Percentiles rank a stretch among this genome's conserved stretches.
These are phyloP conservation scores for Gossypium lobatum DNA, from an alignment of 441 rosid genomes.

Conservation along the genomic window DNA sequence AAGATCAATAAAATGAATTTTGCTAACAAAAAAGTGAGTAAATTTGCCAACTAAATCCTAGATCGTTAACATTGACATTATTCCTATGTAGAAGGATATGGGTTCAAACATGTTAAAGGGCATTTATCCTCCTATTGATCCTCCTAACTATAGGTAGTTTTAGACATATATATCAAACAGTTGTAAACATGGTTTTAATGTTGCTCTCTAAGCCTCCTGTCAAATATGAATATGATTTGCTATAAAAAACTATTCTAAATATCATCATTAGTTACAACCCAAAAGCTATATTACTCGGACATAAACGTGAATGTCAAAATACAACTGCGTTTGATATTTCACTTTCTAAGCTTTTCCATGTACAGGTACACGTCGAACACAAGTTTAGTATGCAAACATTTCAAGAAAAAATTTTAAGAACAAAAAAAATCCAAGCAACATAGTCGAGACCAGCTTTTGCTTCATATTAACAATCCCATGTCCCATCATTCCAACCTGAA, in stretches of 20 bases:
- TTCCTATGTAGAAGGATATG: no score
- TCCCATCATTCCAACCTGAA: constrained; percentile 25
- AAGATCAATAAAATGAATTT: neutral
- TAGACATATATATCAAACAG: no score
- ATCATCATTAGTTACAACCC: neutral
- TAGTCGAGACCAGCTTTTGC: constrained; percentile 2
- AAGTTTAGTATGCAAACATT: no score
- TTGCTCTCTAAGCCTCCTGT: no score
- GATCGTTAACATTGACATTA: no score
- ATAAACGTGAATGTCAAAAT: neutral
- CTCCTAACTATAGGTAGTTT: no score
- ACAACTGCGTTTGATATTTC: neutral
- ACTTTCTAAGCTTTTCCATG: neutral
- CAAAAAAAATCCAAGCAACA: neutral
- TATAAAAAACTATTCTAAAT: no score
- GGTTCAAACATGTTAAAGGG: fast-evolving
- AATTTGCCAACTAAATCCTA: neutral
- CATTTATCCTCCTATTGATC: no score
- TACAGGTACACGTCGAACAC: no score
- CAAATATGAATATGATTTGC: no score
- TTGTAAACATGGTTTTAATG: no score
- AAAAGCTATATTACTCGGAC: neutral
- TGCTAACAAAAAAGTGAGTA: neutral
- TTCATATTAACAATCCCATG: constrained; percentile 23
- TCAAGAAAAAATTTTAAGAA: neutral